phyloP scores from a whole-genome alignment of 129 eudicot genomes.

The Arctium minus region DNA sequence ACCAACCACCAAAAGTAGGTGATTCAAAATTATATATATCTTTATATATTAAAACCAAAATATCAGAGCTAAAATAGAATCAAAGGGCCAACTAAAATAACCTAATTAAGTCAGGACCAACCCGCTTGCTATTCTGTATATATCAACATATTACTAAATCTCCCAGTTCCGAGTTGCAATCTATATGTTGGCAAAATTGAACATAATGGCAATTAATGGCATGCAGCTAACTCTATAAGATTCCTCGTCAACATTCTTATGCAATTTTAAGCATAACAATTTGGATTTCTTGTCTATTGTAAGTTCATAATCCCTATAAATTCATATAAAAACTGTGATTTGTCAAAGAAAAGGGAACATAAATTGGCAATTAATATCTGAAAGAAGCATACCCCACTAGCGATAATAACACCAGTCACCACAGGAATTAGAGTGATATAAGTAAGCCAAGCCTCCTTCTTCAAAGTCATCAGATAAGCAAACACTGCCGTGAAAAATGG shows the following conservation, averaged over 20 bases:
- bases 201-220: not conserved
- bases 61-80: not conserved
- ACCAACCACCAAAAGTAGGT: slow-evolving; percentile 19
- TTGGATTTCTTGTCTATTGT: not conserved
- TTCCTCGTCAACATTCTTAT: not conserved
- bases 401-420: slow-evolving; percentile 81
- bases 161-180: not conserved
- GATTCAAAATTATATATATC: slow-evolving; percentile 4
- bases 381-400: slow-evolving; percentile 69
- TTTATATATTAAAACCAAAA: not conserved
- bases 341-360: not conserved
- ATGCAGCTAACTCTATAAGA: not conserved
- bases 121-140: not conserved
- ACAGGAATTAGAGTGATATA: slow-evolving; percentile 78
- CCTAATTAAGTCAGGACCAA: not conserved
- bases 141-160: not conserved
- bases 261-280: not conserved
- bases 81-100: not conserved
- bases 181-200: not conserved
- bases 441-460: slow-evolving; percentile 75
- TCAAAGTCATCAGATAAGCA: slow-evolving; percentile 73
- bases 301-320: not conserved
- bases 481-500: slow-evolving; percentile 94
- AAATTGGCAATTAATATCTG: not conserved
- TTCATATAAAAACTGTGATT: not conserved